Base-by-base conservation (phyloP, 2,329 filamentous ascomycete species). In the Aspergillaceae sp. region DNA sequence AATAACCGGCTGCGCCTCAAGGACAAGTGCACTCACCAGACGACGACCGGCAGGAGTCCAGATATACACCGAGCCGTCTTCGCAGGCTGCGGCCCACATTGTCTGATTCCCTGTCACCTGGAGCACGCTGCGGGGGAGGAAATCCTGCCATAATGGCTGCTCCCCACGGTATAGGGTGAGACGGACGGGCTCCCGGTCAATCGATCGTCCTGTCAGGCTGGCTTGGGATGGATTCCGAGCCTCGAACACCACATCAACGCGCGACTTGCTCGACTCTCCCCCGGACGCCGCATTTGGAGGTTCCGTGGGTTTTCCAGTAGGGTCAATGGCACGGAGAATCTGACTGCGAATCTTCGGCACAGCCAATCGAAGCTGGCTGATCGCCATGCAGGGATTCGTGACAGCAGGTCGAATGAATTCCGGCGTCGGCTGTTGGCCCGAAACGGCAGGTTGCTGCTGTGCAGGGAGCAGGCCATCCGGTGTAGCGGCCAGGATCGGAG, bases 1-100 rank as follows among this genome's bases (percentile, higher is more conserved):
- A 47, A 98, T 92, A 30, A 97, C 90, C 0, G 92, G 87, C 58
- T 97, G 90, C 2, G 91, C 83, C 68, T 98, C 92, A 10, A 97
- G 72, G 4, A 96, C 78, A 53, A 96, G 76, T 4, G 90, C 83
- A 58, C 87, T 95, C 46, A 94, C 74, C 26, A 95, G 74, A 44
- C 94, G 80, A 51, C 94, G 81, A 8, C 92, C 92, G 9, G 90
- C 88, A 1, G 91, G 88, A 1, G 90, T 91, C 90, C 92, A 98
- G 6, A 87, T 79, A 61, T 95, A 87, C 5, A 98, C 65, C 11
- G 83, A 87, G 10, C 89, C 92, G 60, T 97, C 92, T 64, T 98
- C 92, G 59, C 90, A 96, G 7, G 86, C 90, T 10, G 85, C 91
- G 0, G 87, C 85, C 86, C 92, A 98, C 62, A 97, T 90, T 55